Conservation (phyloP, 148 eudicot genomes). For the Rhododendron mucronatum region DNA sequence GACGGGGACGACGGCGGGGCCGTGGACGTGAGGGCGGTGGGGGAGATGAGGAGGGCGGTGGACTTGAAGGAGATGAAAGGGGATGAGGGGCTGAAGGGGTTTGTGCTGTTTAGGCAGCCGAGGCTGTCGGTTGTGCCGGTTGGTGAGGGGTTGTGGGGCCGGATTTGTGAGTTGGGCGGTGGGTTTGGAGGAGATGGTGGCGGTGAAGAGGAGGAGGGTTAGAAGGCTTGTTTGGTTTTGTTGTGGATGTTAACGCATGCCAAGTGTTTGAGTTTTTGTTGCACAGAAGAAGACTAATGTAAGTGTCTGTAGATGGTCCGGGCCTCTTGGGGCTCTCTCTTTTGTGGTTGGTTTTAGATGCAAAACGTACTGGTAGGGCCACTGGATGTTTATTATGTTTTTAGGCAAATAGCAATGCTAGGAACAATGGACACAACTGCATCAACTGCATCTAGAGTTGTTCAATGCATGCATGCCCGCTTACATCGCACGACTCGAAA, state of each 20-base stretch:
- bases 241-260: background rate
- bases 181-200: constrained; percentile 50
- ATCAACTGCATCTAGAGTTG: too few relatives aligned
- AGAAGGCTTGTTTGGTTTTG: background rate
- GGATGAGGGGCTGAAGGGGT: constrained; percentile 46
- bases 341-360: background rate
- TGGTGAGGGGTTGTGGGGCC: constrained; percentile 48
- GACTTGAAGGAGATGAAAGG: constrained; percentile 72
- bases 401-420: too few relatives aligned
- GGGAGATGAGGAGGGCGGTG: constrained; percentile 67
- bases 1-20: constrained; percentile 35
- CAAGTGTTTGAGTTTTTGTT: constrained; percentile 10
- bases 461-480: too few relatives aligned
- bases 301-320: background rate
- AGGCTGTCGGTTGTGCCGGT: constrained; percentile 83
- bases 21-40: constrained; percentile 75
- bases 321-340: background rate
- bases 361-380: background rate
- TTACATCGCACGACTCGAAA: too few relatives aligned
- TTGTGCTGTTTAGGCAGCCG: constrained; percentile 68
- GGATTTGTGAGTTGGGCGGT: constrained; percentile 70
- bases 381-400: background rate
- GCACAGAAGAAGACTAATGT: background rate
- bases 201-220: background rate
- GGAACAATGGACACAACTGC: too few relatives aligned